These are phyloP conservation scores for Kluyveromyces marxianus DNA, from an alignment of 1,139 yeast genomes.

Conservation along the genomic window DNA sequence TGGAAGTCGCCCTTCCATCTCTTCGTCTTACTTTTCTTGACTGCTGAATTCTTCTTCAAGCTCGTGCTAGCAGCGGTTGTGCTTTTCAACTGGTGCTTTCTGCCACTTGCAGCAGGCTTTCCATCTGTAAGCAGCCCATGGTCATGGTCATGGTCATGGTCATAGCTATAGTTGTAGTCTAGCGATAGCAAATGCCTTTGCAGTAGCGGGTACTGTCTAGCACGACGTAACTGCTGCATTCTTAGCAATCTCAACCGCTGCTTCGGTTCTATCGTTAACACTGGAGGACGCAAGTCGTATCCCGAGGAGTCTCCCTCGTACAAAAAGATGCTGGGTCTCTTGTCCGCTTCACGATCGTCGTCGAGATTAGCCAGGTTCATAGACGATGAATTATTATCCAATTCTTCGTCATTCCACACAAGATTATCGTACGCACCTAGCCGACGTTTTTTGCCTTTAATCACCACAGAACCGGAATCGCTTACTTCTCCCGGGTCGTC, in stretches of 20 bases:
- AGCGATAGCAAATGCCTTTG: not conserved
- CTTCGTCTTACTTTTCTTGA: constrained; percentile 9
- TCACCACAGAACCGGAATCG: constrained; percentile 4
- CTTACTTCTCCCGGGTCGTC: not conserved
- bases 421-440: not conserved
- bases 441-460: not conserved
- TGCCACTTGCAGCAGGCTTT: not conserved
- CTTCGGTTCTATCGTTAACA: constrained; percentile 26
- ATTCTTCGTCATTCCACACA: not conserved
- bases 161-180: no score
- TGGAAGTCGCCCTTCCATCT: constrained; percentile 27
- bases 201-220: constrained; percentile 7
- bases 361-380: not conserved
- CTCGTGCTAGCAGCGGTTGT: no score
- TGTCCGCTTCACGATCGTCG: not conserved
- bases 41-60: no score
- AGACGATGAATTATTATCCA: not conserved
- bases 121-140: not conserved
- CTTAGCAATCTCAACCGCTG: constrained; percentile 25
- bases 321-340: constrained; percentile 7
- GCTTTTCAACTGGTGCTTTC: not conserved
- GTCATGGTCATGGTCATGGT: no score
- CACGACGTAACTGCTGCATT: constrained; percentile 20
- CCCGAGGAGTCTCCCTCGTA: constrained; percentile 11
- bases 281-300: constrained; percentile 20